Evolutionary conservation across 2,329 filamentous ascomycete genomes (phyloP), one percentile per base, ranked within the genome.

Genomic region (Stachybotrys chlorohalonatus): DNA sequence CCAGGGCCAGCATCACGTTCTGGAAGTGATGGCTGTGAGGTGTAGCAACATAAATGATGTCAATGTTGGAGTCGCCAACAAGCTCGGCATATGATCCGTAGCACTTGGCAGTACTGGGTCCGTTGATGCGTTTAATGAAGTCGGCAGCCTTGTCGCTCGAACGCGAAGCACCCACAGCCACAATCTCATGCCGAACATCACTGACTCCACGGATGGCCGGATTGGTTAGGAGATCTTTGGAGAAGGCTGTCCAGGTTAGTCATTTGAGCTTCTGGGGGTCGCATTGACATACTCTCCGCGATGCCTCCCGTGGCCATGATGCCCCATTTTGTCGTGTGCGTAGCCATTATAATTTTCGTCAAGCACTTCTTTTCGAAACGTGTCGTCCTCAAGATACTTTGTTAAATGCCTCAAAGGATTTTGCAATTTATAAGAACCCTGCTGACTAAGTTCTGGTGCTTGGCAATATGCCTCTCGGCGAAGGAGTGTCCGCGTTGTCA

Each of bases 21-120:
- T 94, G 89, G 75, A 90, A 95, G 75, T 95, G 90, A 69, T 95
- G 90, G 62, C 87, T 91, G 73, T 95, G 90, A 5, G 90, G 90
- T 5, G 90, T 95, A 15, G 89, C 90, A 55, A 95, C 82, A 70
- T 95, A 95, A 72, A 95, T 73, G 62, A 94, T 88, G 68, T 95
- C 88, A 57, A 95, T 81, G 62, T 89, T 79, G 4, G 85, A 75
- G 66, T 95, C 89, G 52, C 80, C 79, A 24, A 92, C 89, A 15
- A 95, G 80, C 66, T 90, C 87, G 58, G 84, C 79, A 71, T 95
- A 95, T 11, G 85, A 88, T 56, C 86, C 89, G 66, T 95, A 94
- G 9, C 85, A 80, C 62, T 82, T 82, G 54, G 86, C 85, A 11
- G 81, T 75, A 11, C 79, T 73, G 2, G 87, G 84, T 16, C 85